Evolutionary conservation across 1,284 basidiomycete species (phyloP), one percentile per base, ranked within the genome.

Genomic region (Sutorius eximius): DNA sequence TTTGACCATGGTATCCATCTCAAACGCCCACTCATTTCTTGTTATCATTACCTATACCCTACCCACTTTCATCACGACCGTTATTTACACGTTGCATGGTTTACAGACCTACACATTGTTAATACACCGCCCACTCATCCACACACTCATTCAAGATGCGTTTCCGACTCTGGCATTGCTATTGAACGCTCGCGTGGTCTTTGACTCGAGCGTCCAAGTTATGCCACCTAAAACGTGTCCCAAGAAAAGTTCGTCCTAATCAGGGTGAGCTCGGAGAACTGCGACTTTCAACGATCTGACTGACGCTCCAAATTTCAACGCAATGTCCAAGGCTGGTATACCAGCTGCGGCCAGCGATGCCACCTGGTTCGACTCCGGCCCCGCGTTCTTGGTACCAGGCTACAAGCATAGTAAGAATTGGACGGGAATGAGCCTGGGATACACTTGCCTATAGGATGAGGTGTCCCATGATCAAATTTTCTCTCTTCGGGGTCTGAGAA

Each of bases 291-390:
- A 38, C 15, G 30, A 11, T 11, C 13, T 16, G 27, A 67, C 75
- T 52, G 48, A 77, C 80, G 65, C 71, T 67, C 82, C 81, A 82
- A 2, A 79, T 86, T 57, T 80, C 77, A 58, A 78, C 79, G 46
- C 78, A 69, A 62, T 89, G 87, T 8, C 87, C 87, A 6, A 89
- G 75, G 41, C 81, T 76, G 2, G 87, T 88, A 68, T 85, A 89
- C 74, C 83, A 89, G 54, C 83, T 84, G 37, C 86, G 75, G 22
- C 86, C 87, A 0, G 80, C 74, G 15, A 69, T 67, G 10, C 72
- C 69, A 18, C 59, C 58, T n/a, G 52, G 40, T 52, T 68, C 65
- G 11, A 69, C 69, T 3, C 68, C 69, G 37, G 71, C 71, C 47
- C 68, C 71, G 5, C 47, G 57, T 52, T 70, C 66, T 56, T 69